Evolutionary conservation across 176 grass and related monocot genomes (phyloP), one percentile per base, ranked within the genome.

Genomic region (Carex pumila): DNA sequence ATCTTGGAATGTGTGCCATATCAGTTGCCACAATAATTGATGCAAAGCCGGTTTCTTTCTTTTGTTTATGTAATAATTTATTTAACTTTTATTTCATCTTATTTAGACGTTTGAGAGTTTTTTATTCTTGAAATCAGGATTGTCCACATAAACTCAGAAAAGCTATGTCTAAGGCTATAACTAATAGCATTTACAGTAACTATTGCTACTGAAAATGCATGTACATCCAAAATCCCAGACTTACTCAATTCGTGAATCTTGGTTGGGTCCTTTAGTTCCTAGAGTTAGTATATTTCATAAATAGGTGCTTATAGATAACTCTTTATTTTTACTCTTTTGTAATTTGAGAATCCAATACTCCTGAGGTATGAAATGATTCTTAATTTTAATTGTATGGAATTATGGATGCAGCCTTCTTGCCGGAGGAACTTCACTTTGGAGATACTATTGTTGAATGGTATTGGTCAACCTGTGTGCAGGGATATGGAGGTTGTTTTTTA

Each of bases 351-450:
- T 50, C 31, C 22, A 43, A 43, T 36, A 7, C 25, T 63, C 5
- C 5, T 41, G 54, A 41, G 36, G 2, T 61, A 22, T 32, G n/a
- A 41, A 76, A 31, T 82, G 12, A 49, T 45, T 45, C 5, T 67
- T 37, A 52, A 65, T 47, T 36, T 79, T 63, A 30, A 25, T 62
- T 30, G 63, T 55, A 54, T 90, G n/a, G n/a, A n/a, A n/a, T n/a
- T n/a, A n/a, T n/a, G 39, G 52, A 84, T 90, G 83, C 89, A 98
- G 95, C 89, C 92, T 10, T 98, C 95, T 66, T 98, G 95, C 60
- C 82, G 95, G 65, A 93, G 92, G 80, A 98, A 98, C 60, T 98
- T 95, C 62, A 87, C 92, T 17, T 73, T 98, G 86, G 91, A 98
- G 87, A 85, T 98, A 88, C 78, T 88, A 61, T 63, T 98, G 43